Percentiles rank a stretch among this genome's conserved stretches.
Evolutionary conservation across 2,329 filamentous ascomycete species (phyloP).

Genomic region (Paramyrothecium roridum): DNA sequence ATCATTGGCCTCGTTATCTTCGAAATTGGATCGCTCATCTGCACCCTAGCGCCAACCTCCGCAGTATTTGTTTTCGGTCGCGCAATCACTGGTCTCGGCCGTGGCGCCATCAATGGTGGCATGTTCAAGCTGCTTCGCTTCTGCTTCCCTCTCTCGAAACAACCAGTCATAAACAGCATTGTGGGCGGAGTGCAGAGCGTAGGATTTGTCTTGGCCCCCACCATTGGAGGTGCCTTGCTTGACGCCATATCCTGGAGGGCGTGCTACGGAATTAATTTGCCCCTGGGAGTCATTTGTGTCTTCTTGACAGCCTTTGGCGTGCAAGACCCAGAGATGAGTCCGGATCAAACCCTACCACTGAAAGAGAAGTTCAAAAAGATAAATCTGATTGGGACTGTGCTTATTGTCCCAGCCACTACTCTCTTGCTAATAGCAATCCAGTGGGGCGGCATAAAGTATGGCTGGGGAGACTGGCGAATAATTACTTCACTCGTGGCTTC

Average conservation of each 20-base stretch:
- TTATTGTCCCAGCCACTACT: conserved; percentile 12
- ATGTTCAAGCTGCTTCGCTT: conserved; percentile 17
- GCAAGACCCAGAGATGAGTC: conserved; percentile 8
- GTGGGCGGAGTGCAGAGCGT: conserved; percentile 14
- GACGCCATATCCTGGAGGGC: conserved; percentile 17
- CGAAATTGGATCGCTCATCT: conserved; percentile 28
- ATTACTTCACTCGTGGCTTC: conserved; percentile 12
- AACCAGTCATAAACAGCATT: conserved; percentile 14
- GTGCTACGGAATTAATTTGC: conserved; percentile 18
- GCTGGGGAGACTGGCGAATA: conserved; percentile 16
- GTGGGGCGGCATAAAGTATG: conserved; percentile 17
- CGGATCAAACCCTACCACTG: background rate
- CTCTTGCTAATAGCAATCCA: conserved; percentile 18
- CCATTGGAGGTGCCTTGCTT: conserved; percentile 13
- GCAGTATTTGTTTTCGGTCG: conserved; percentile 32
- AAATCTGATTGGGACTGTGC: conserved; percentile 7
- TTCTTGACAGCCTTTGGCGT: conserved; percentile 11
- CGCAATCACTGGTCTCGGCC: conserved; percentile 30
- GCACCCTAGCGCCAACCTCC: conserved; percentile 29
- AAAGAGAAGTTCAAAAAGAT: conserved; percentile 14
- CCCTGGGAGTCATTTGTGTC: conserved; percentile 11
- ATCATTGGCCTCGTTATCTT: conserved; percentile 23
- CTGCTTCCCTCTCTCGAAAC: conserved; percentile 15
- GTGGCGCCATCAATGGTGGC: conserved; percentile 17
- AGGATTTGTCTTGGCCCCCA: conserved; percentile 14